Conservation (phyloP, 2,329 filamentous ascomycete genomes). For the Colletotrichum simmondsii region DNA sequence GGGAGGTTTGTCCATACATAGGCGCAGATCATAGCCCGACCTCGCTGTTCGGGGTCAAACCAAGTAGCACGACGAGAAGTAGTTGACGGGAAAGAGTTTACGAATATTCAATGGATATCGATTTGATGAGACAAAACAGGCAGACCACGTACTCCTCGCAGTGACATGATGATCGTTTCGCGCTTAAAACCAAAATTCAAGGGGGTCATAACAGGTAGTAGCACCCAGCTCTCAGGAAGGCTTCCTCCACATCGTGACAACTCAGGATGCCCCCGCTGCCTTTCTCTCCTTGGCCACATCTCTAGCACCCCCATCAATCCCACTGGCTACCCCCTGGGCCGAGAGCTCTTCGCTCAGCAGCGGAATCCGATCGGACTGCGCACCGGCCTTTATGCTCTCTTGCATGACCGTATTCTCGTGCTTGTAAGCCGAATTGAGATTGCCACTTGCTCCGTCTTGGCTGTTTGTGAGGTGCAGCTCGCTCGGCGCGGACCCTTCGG, state of each 20-base stretch:
- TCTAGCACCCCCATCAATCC: conserved; percentile 56
- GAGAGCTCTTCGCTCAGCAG: conserved; percentile 61
- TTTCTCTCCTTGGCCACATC: conserved; percentile 61
- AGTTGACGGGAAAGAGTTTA: not conserved
- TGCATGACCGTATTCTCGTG: conserved; percentile 31
- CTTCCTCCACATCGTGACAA: not conserved
- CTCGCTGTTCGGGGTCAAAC: not conserved
- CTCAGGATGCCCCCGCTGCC: conserved; percentile 27
- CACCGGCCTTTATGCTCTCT: conserved; percentile 41
- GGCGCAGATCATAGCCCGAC: too few species aligned
- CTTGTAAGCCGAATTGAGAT: conserved; percentile 23
- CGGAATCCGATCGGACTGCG: conserved; percentile 61
- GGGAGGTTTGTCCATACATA: too few species aligned
- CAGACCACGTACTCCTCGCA: not conserved
- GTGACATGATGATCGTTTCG: not conserved
- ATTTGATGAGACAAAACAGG: not conserved
- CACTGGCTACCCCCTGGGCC: conserved; percentile 47
- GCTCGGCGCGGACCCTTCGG: conserved; percentile 24
- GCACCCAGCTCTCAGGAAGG: not conserved
- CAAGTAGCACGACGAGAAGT: not conserved
- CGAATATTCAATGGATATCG: not conserved
- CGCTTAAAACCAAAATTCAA: not conserved
- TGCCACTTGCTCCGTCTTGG: conserved; percentile 34
- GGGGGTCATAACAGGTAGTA: not conserved
- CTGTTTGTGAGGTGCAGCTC: conserved; percentile 22